phyloP scores from a whole-genome alignment of 495 filamentous ascomycete species.

The Entonaema liquescens region DNA sequence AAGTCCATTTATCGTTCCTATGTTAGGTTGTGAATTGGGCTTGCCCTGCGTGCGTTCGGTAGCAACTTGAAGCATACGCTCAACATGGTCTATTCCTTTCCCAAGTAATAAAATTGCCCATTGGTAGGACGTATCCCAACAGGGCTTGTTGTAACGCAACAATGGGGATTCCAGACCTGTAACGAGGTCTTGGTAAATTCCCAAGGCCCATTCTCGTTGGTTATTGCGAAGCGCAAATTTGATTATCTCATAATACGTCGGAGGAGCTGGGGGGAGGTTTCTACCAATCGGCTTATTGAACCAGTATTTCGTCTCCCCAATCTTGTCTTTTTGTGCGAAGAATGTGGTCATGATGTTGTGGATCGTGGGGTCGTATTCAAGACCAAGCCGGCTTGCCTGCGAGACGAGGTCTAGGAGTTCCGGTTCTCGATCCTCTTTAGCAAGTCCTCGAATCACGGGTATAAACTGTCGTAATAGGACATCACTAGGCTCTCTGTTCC shows the following conservation, averaged over 20 bases:
- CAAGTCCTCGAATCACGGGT: slow-evolving; percentile 71
- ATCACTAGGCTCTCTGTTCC: slow-evolving; percentile 42
- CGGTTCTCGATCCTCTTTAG: slow-evolving; percentile 66
- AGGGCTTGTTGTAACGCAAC: slow-evolving; percentile 49
- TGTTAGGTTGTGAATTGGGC: slow-evolving; percentile 62
- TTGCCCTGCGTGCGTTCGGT: slow-evolving; percentile 53
- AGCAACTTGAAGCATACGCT: slow-evolving; percentile 72
- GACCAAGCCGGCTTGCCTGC: slow-evolving; percentile 44
- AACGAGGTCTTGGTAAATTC: slow-evolving; percentile 68
- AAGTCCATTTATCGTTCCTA: slow-evolving; percentile 76
- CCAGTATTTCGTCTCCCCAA: slow-evolving; percentile 68
- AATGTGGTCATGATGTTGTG: slow-evolving; percentile 63
- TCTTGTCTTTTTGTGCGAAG: slow-evolving; percentile 59
- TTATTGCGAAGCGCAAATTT: slow-evolving; percentile 58
- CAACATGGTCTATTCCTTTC: slow-evolving; percentile 73
- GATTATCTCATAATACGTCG: slow-evolving; percentile 62
- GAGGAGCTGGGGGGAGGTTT: slow-evolving; percentile 50
- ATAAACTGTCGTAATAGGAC: slow-evolving; percentile 56
- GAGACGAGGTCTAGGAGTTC: slow-evolving; percentile 57
- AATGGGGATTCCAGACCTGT: slow-evolving; percentile 48
- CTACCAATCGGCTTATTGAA: slow-evolving; percentile 66
- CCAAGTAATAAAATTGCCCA: slow-evolving; percentile 77
- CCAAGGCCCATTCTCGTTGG: slow-evolving; percentile 69
- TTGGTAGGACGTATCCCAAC: slow-evolving; percentile 75
- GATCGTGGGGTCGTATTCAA: slow-evolving; percentile 46